Percentiles rank a stretch among this genome's conserved stretches.
phyloP scores from a whole-genome alignment of 306 rosid genomes.

The Medicago truncatula region DNA sequence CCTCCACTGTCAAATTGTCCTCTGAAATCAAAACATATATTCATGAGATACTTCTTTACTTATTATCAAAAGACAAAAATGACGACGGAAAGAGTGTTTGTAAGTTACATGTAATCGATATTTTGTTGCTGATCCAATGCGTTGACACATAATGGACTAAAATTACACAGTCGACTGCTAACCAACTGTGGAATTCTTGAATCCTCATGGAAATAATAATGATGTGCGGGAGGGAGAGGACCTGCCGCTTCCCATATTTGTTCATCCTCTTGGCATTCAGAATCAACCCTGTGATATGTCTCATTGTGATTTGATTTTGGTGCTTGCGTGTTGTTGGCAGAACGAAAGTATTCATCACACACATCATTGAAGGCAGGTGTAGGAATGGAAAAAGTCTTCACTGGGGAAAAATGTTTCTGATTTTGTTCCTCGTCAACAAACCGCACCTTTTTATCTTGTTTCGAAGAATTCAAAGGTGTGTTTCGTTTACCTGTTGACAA shows the following conservation, averaged over 20 bases:
- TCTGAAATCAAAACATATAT: slow-evolving; percentile 57
- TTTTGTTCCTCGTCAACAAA: slow-evolving; percentile 28
- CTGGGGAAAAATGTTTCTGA: slow-evolving; percentile 62
- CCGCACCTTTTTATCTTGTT: slow-evolving; percentile 36
- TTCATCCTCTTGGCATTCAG: slow-evolving; percentile 48
- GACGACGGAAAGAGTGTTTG: neutral
- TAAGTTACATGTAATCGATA: slow-evolving; percentile 81
- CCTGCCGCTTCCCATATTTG: slow-evolving; percentile 48
- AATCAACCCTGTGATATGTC: slow-evolving; percentile 31
- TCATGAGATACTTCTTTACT: neutral
- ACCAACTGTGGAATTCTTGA: slow-evolving; percentile 68
- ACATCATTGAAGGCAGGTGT: slow-evolving; percentile 86
- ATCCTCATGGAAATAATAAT: slow-evolving; percentile 76
- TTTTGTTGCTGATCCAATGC: slow-evolving; percentile 54
- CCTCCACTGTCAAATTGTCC: slow-evolving; percentile 74
- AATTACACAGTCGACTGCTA: slow-evolving; percentile 58
- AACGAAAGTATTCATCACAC: slow-evolving; percentile 66
- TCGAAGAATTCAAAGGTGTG: slow-evolving; percentile 35
- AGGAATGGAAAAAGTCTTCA: slow-evolving; percentile 58
- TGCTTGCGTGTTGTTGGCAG: slow-evolving; percentile 47
- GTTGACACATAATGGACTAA: slow-evolving; percentile 67
- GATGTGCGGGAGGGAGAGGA: slow-evolving; percentile 70
- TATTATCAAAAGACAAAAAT: slow-evolving; percentile 22
- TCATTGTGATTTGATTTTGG: slow-evolving; percentile 35
- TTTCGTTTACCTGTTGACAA: slow-evolving; percentile 31